A percentile compares a stretch with the other conserved stretches of the same genome.
These are phyloP conservation scores for Aspergillus tubingensis DNA, from an alignment of 2,329 filamentous ascomycete species.

Conservation along the genomic window DNA sequence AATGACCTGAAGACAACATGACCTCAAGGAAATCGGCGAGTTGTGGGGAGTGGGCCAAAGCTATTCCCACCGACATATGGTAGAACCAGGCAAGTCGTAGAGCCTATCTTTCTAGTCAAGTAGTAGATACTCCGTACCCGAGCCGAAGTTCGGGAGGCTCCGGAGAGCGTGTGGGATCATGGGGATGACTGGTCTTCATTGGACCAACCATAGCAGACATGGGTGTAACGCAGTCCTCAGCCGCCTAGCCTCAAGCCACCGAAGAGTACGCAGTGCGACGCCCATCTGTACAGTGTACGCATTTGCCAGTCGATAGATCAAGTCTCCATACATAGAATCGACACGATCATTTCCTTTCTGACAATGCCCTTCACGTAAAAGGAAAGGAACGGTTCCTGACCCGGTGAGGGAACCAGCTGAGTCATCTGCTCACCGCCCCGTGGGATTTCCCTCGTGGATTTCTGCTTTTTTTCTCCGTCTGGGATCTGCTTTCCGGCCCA, in stretches of 20 bases:
- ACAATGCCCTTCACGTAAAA: neutral
- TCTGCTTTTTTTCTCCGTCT: slow-evolving; percentile 6
- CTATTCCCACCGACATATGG: neutral
- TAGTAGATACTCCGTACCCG: neutral
- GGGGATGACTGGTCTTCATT: neutral
- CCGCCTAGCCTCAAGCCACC: neutral
- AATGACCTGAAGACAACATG: slow-evolving; percentile 20
- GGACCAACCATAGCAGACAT: neutral
- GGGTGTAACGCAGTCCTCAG: neutral
- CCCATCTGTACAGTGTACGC: no score
- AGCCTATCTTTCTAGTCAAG: no score
- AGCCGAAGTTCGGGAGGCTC: slow-evolving; percentile 4
- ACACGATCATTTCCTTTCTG: neutral
- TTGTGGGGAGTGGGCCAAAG: neutral
- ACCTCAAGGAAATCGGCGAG: slow-evolving; percentile 9
- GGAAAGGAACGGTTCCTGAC: neutral
- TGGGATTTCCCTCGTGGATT: neutral
- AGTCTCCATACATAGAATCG: neutral
- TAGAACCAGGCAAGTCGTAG: neutral
- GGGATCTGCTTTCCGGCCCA: neutral
- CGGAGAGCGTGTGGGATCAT: slow-evolving; percentile 4
- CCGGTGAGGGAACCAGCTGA: neutral
- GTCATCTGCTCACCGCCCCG: slow-evolving; percentile 3
- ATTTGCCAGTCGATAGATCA: no score
- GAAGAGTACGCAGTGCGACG: no score